Percentiles rank a stretch among this genome's conserved stretches.
These are phyloP conservation scores for Hypsizygus ulmarius DNA, from an alignment of 1,284 basidiomycete genomes.

Conservation along the genomic window DNA sequence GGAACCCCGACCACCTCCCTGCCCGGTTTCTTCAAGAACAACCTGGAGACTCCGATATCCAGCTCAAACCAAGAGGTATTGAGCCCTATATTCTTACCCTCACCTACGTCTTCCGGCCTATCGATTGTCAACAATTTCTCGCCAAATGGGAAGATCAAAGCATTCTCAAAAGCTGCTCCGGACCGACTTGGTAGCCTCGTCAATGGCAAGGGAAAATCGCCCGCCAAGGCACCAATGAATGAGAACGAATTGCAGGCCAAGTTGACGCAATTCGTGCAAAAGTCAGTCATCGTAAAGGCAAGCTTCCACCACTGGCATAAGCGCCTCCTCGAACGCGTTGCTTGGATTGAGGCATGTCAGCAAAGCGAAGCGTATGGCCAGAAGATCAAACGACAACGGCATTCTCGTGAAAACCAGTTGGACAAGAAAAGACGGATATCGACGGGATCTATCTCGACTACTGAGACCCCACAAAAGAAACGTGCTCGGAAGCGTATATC, in stretches of 20 bases:
- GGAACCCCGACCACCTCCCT: conserved; percentile 23
- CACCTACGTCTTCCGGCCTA: conserved; percentile 28
- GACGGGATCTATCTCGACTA: conserved; percentile 17
- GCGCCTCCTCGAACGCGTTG: conserved; percentile 40
- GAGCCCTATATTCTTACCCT: conserved; percentile 45
- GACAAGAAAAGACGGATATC: conserved; percentile 29
- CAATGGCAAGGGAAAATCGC: conserved; percentile 33
- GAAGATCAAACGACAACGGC: conserved; percentile 42
- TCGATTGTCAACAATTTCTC: conserved; percentile 27
- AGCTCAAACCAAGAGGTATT: conserved; percentile 37
- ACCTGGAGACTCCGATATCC: conserved; percentile 31
- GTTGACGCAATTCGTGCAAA: conserved; percentile 40
- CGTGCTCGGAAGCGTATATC: conserved; percentile 49
- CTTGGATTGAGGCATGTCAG: conserved; percentile 57
- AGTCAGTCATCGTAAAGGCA: conserved; percentile 30
- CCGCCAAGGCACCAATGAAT: conserved; percentile 23
- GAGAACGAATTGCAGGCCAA: conserved; percentile 30
- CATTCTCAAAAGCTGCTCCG: conserved; percentile 1
- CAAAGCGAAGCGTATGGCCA: conserved; percentile 58
- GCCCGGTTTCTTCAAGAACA: conserved; percentile 33
- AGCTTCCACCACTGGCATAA: conserved; percentile 45
- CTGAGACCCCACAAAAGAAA: conserved; percentile 28
- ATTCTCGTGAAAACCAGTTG: conserved; percentile 23
- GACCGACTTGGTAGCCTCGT: conserved; percentile 8
- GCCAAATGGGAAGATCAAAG: conserved; percentile 13